Evolutionary conservation across 1,139 yeast species (phyloP).

Genomic region (Yamadazyma triangularis): DNA sequence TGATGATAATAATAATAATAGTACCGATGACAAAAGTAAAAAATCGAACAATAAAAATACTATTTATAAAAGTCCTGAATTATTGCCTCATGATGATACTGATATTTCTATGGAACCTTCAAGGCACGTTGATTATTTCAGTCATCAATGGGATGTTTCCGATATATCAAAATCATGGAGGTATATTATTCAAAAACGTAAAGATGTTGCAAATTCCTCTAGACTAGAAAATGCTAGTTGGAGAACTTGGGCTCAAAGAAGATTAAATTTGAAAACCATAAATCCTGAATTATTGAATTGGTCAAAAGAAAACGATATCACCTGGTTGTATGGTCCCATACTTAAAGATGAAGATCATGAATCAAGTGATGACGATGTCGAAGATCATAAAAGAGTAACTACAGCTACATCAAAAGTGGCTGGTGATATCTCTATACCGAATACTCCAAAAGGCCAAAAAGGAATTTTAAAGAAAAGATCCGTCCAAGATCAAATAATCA

Average conservation of each 20-base stretch:
- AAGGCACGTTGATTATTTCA: conserved; percentile 87
- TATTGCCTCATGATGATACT: conserved; percentile 76
- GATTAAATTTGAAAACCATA: conserved; percentile 60
- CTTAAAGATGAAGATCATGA: conserved; percentile 41
- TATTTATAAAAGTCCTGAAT: conserved; percentile 28
- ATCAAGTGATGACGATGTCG: conserved; percentile 17
- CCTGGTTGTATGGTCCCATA: conserved; percentile 79
- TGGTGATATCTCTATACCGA: conserved; percentile 37
- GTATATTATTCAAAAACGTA: conserved; percentile 77
- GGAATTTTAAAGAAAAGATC: conserved; percentile 82
- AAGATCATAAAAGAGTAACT: conserved; percentile 13
- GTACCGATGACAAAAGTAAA: too few species aligned
- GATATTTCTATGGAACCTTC: conserved; percentile 79
- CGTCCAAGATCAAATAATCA: conserved; percentile 67
- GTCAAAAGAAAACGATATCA: conserved; percentile 77
- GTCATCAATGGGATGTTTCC: conserved; percentile 92
- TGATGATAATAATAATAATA: conserved; percentile 1
- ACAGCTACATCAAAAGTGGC: conserved; percentile 45
- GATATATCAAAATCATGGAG: conserved; percentile 96
- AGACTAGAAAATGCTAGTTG: conserved; percentile 77
- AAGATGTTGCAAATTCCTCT: conserved; percentile 64
- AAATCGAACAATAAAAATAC: too few species aligned
- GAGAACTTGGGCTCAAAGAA: conserved; percentile 85
- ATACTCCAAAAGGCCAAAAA: conserved; percentile 23
- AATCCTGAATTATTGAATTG: conserved; percentile 74